Conservation (phyloP, 345 rosid species). For the Eucalyptus virginea region DNA sequence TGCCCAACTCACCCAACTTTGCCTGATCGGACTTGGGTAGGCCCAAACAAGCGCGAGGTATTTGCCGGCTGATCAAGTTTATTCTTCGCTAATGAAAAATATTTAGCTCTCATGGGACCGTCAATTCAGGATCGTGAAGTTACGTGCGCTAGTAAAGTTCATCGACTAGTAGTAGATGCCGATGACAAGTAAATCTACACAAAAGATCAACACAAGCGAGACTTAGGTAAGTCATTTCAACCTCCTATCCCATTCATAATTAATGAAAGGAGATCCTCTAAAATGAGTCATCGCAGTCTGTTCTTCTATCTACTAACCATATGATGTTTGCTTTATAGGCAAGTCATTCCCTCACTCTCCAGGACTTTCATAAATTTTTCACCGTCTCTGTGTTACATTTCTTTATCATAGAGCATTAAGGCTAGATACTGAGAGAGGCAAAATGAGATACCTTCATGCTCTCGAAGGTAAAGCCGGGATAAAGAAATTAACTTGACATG, state of each 20-base stretch:
- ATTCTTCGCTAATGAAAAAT: background rate
- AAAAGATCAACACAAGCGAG: background rate
- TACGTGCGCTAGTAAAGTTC: background rate
- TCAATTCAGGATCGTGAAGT: background rate
- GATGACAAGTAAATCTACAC: background rate
- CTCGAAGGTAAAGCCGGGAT: background rate
- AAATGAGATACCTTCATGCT: background rate
- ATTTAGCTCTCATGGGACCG: background rate
- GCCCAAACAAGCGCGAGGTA: background rate
- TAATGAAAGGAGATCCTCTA: background rate
- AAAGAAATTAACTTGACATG: background rate
- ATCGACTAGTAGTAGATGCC: accelerated
- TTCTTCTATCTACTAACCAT: background rate
- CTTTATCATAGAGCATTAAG: background rate
- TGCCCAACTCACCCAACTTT: background rate
- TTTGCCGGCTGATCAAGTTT: background rate
- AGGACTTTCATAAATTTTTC: background rate
- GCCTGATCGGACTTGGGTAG: background rate
- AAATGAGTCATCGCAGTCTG: background rate
- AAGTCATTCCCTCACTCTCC: background rate
- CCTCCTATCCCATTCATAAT: background rate
- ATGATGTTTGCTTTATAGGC: background rate
- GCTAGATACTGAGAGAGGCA: accelerated
- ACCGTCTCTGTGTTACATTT: accelerated
- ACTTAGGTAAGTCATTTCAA: background rate